Evolutionary conservation across 352 stramenopile genomes (phyloP).

Genomic region (Plasmopara muralis): DNA sequence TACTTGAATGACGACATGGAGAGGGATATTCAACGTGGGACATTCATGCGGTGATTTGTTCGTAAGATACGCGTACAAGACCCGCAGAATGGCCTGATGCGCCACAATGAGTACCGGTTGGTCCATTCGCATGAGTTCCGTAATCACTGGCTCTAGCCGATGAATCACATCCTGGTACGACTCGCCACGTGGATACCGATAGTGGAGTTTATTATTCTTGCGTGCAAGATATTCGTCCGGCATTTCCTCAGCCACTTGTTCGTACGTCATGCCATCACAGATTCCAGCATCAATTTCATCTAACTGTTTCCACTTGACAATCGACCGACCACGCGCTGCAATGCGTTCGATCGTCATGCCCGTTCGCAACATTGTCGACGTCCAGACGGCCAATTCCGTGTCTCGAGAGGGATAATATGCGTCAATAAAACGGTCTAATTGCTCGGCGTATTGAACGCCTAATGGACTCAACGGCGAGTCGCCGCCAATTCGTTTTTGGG

Average conservation of each 20-base stretch:
- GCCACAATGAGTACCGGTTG: constrained; percentile 90
- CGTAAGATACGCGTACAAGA: constrained; percentile 96
- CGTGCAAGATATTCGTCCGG: constrained; percentile 91
- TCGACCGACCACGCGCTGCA: constrained; percentile 40
- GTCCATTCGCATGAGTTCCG: constrained; percentile 94
- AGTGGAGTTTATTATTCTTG: constrained; percentile 88
- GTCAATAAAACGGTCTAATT: constrained; percentile 91
- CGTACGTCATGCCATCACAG: constrained; percentile 97
- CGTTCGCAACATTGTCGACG: constrained; percentile 92
- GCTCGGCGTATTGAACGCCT: constrained; percentile 90
- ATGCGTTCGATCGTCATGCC: constrained; percentile 93
- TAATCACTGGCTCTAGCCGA: constrained; percentile 94
- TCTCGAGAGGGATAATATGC: constrained; percentile 75
- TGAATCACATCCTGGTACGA: constrained; percentile 98
- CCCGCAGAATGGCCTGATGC: constrained; percentile 93
- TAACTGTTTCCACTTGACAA: constrained; percentile 88
- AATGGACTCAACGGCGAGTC: constrained; percentile 90
- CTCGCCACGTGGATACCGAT: constrained; percentile 89
- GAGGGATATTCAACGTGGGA: constrained; percentile 88
- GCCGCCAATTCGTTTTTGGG: constrained; percentile 94
- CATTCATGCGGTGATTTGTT: constrained; percentile 89
- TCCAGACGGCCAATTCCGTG: constrained; percentile 91
- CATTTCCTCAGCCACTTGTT: constrained; percentile 93
- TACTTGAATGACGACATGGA: constrained; percentile 95
- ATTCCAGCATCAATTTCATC: constrained; percentile 96